Percentiles rank a stretch among this genome's conserved stretches.
phyloP scores from a whole-genome alignment of 2,329 filamentous ascomycete genomes.

The Calonectria pauciramosa region DNA sequence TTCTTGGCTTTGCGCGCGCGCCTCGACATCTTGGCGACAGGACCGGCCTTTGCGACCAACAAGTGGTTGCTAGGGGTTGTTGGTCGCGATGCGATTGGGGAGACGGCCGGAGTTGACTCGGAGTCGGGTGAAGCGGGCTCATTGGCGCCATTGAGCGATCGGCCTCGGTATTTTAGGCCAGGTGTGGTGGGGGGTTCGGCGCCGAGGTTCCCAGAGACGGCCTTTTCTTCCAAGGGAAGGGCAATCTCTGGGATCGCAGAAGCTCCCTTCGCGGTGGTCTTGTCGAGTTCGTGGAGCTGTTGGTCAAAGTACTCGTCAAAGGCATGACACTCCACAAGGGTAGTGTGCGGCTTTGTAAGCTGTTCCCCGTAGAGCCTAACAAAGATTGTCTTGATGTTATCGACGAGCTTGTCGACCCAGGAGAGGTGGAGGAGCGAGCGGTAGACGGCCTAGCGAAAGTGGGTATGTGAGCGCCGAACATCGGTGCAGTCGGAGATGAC shows the following conservation, averaged over 20 bases:
- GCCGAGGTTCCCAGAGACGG: constrained; percentile 46
- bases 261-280: constrained; percentile 58
- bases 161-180: constrained; percentile 57
- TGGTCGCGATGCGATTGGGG: constrained; percentile 84
- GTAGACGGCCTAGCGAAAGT: constrained; percentile 83
- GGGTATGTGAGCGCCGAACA: constrained; percentile 41
- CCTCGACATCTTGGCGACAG: constrained; percentile 82
- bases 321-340: constrained; percentile 79
- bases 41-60: constrained; percentile 80
- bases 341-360: constrained; percentile 84
- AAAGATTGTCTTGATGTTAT: constrained; percentile 94
- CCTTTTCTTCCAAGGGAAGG: constrained; percentile 50
- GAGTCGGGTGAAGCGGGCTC: constrained; percentile 72
- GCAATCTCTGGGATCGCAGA: constrained; percentile 45
- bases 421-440: constrained; percentile 94
- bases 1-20: constrained; percentile 81
- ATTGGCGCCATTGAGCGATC: constrained; percentile 52
- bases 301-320: constrained; percentile 97
- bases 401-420: constrained; percentile 97
- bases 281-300: constrained; percentile 86
- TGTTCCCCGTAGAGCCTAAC: constrained; percentile 91
- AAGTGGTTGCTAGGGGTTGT: constrained; percentile 78
- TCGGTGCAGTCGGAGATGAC: constrained; percentile 36
- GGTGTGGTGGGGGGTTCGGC: constrained; percentile 49
- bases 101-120: constrained; percentile 78